Base-by-base conservation (phyloP, 2,329 filamentous ascomycete genomes). In the Clonostachys chloroleuca region DNA sequence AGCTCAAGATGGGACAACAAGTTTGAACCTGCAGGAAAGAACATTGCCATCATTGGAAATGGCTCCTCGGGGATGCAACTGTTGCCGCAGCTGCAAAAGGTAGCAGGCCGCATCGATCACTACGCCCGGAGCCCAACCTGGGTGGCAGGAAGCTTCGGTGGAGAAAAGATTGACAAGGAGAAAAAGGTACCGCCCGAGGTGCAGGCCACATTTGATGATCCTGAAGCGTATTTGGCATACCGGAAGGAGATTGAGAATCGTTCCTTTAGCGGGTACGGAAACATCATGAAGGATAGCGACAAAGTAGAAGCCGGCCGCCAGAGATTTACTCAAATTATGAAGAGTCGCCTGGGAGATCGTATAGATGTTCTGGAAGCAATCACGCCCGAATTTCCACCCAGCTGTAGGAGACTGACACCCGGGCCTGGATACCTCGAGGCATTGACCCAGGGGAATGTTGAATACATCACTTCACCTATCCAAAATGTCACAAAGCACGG, bases 11-110 rank as follows among this genome's bases (percentile, higher is more conserved):
- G 78, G 78, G 73, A 75, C 2, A 59, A 70, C 37, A 58, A 65
- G 20, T 74, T 78, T 39, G 69, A 78, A 44, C 68, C 70, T 48
- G 56, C 64, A n/a, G 70, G 67, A 49, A 81, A 80, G 56, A 68
- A 63, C 0, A 70, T 81, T 8, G 76, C 72, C 3, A 65, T 83
- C n/a, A 78, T 83, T 44, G 78, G 78, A 9, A 80, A 77, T 45
- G 77, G 77, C 7, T 68, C 77, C 16, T 77, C 75, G 1, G 78
- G 75, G 1, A 68, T 81, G 13, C 78, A 82, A 51, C 63, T 81
- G 20, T 56, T 79, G 9, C 72, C 77, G 3, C 65, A 39, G 16
- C 47, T 49, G n/a, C 48, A 40, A 6, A 40, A 36, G n/a, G 30
- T 44, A 20, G 66, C 68, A 40, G 64, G 63, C 43, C 62, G 69